Evolutionary conservation across 2,329 filamentous ascomycete species (phyloP).

Genomic region (Botrytis fabae): DNA sequence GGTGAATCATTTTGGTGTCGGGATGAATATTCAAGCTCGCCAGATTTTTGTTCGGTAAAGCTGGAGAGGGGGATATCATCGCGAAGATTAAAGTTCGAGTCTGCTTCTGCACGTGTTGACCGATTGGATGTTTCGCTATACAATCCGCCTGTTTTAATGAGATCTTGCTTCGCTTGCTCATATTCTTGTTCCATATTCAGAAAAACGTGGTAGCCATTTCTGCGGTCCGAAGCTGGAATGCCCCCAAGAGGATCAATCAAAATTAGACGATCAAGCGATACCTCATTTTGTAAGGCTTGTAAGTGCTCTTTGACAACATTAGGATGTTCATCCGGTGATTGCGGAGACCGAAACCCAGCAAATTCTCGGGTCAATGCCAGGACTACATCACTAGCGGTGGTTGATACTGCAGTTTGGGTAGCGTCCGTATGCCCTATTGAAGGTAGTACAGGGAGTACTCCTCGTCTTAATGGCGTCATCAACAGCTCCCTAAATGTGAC

Average conservation of each 20-base stretch:
- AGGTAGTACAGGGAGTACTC: slow-evolving; percentile 70
- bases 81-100: slow-evolving; percentile 32
- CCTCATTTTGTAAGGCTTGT: slow-evolving; percentile 49
- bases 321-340: slow-evolving; percentile 45
- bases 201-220: slow-evolving; percentile 73
- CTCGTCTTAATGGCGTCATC: slow-evolving; percentile 64
- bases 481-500: slow-evolving; percentile 55
- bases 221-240: slow-evolving; percentile 65
- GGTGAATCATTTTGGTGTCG: slow-evolving; percentile 2
- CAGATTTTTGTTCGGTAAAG: slow-evolving; percentile 42
- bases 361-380: slow-evolving; percentile 77
- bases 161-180: slow-evolving; percentile 62
- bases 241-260: slow-evolving; percentile 85
- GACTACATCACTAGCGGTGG: slow-evolving; percentile 64
- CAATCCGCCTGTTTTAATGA: slow-evolving; percentile 42
- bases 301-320: slow-evolving; percentile 44
- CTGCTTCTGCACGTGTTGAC: slow-evolving; percentile 3
- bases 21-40: slow-evolving; percentile 11
- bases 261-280: slow-evolving; percentile 80
- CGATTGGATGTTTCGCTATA: not conserved
- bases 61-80: slow-evolving; percentile 48
- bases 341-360: slow-evolving; percentile 57
- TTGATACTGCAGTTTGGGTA: slow-evolving; percentile 48
- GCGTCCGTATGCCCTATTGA: slow-evolving; percentile 59
- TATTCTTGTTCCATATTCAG: slow-evolving; percentile 95